Evolutionary conservation across 2,329 filamentous ascomycete species (phyloP).

Genomic region (Colletotrichum sp.): DNA sequence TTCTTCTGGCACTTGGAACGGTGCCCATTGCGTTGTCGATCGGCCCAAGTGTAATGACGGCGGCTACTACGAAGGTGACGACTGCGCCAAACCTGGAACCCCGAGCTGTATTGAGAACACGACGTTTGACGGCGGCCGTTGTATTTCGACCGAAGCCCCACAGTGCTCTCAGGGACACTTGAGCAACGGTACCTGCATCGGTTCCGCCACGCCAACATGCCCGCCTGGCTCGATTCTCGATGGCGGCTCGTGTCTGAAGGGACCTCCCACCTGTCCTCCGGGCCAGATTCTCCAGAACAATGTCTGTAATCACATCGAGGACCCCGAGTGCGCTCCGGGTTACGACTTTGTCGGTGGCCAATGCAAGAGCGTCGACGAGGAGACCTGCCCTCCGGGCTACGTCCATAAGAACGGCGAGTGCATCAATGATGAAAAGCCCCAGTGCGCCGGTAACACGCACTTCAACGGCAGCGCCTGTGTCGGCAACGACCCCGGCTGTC

Average conservation of each 20-base stretch:
- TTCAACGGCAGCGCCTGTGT: not conserved
- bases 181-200: not conserved
- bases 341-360: not conserved
- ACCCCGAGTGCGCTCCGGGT: not conserved
- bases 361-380: not conserved
- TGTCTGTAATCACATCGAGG: not conserved
- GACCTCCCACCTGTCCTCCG: not conserved
- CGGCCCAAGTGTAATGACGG: not conserved
- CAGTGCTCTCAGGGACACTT: not conserved
- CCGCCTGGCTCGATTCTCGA: not conserved
- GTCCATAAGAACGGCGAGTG: not conserved
- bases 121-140: rapidly evolving
- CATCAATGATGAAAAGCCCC: not conserved
- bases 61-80: not conserved
- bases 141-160: rapidly evolving
- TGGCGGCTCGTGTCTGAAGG: not conserved
- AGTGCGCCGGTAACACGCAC: not conserved
- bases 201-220: rapidly evolving
- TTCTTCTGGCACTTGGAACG: not conserved
- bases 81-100: not conserved
- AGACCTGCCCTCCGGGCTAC: not conserved
- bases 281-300: not conserved
- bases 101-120: not conserved
- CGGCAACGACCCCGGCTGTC: not conserved
- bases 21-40: not conserved